Conservation (phyloP, 2,329 filamentous ascomycete species). For the Falciphora oryzae region DNA sequence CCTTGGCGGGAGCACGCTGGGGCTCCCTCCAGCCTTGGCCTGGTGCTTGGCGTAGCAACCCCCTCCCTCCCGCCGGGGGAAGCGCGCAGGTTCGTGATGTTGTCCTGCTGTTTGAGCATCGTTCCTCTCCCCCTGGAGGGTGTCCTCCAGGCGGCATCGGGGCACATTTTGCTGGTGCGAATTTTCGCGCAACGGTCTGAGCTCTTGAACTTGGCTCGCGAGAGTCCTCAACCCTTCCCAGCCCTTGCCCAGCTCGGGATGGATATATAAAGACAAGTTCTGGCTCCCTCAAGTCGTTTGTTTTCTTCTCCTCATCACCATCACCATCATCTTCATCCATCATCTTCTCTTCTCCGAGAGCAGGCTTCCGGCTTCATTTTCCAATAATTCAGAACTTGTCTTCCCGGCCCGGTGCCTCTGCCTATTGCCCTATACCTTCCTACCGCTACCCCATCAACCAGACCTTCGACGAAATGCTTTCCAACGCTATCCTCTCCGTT, state of each 20-base stretch:
- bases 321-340: background rate
- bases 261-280: background rate
- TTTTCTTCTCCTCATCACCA: conserved; percentile 4
- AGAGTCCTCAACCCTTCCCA: background rate
- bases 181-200: no score
- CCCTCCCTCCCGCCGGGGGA: no score
- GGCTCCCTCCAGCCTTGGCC: no score
- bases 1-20: no score
- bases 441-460: conserved; percentile 11
- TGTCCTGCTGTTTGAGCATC: no score
- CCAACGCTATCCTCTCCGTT: conserved; percentile 31
- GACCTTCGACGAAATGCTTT: no score
- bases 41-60: no score
- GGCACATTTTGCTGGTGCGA: no score
- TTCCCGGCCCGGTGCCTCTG: background rate
- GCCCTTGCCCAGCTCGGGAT: background rate
- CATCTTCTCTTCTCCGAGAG: background rate
- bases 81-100: no score
- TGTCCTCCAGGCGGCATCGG: no score
- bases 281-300: background rate
- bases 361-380: background rate
- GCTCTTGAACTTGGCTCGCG: no score
- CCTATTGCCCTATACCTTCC: background rate
- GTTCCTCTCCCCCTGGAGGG: no score
- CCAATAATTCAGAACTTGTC: background rate